Conservation (phyloP, 1,284 basidiomycete genomes). For the Puccinia horiana region DNA sequence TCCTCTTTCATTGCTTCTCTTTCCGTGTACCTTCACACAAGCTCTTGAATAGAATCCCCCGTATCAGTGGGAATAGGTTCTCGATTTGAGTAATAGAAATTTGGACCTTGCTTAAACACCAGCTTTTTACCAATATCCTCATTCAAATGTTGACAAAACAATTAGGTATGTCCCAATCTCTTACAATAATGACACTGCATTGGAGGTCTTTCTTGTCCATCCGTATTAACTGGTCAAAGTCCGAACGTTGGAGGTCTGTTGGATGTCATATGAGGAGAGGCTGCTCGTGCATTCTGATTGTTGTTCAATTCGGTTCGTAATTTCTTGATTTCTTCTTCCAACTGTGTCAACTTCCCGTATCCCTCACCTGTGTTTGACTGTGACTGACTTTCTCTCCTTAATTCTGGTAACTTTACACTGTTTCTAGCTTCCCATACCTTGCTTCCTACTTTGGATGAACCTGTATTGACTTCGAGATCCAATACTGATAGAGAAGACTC, state of each 20-base stretch:
- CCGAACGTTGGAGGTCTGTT: background rate
- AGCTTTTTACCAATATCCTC: background rate
- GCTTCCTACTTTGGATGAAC: too few relatives aligned
- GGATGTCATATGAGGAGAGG: background rate
- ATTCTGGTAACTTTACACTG: too few relatives aligned
- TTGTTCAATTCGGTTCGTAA: background rate
- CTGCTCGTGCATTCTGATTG: background rate
- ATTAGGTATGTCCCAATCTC: background rate
- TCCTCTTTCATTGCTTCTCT: background rate
- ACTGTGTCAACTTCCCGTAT: background rate
- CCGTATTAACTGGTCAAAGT: background rate
- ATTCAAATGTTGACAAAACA: background rate
- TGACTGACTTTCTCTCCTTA: too few relatives aligned
- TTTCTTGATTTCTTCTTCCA: background rate
- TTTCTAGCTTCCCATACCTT: too few relatives aligned
- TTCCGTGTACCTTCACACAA: background rate
- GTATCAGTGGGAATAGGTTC: background rate
- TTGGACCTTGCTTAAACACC: background rate
- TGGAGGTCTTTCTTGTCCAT: background rate
- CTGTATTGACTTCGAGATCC: background rate
- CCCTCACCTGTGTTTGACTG: background rate
- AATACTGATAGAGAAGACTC: background rate
- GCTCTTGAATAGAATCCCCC: background rate
- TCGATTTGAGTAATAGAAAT: background rate
- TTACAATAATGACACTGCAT: background rate